Base-by-base conservation (phyloP, 495 filamentous ascomycete species). In the Aspergillus sparsus region DNA sequence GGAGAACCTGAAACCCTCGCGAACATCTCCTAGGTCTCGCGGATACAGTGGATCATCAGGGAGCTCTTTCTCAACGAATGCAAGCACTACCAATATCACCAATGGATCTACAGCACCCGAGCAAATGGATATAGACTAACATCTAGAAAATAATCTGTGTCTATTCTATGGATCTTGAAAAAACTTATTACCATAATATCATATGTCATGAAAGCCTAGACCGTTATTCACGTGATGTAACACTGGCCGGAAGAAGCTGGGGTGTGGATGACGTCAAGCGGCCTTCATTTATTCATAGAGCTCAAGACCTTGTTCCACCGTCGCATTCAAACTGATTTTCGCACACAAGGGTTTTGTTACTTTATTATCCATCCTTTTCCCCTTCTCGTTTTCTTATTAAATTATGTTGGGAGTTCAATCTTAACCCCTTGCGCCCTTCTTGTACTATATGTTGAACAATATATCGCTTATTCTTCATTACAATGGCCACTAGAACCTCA, bases 401-500 rank as follows among this genome's bases (percentile, higher is more conserved):
- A 47, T 45, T 12, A 32, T 33, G 10, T 49, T 11, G 44, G 9
- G 13, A 7, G 37, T 37, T 37, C 34, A 18, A 36, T 16, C 31
- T 54, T 7, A 7, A 18, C 15, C 5, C 34, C 6, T 11, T 18
- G 27, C 31, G 16, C 47, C 3, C 21, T 13, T 15, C 27, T 50
- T 10, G 11, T 18, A 47, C 44, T 2, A 41, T 41, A 27, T 27
- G 21, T 3, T 27, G 21, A 27, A 27, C 21, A 27, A 27, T n/a
- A 41, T n/a, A 9, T 41, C 7, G 37, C 37, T 7, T 41, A 41
- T 41, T 6, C 0, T 9, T n/a, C 10, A 41, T 35, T 8, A 63
- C 34, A 34, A 79, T 79, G 76, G 63, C 65, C 7, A 69, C 69
- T 44, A 65, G 77, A 55, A 77, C 76, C 41, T 80, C 76, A 3